Evolutionary conservation across 2,329 filamentous ascomycete species (phyloP).

Genomic region (Plectosphaerella sp.): DNA sequence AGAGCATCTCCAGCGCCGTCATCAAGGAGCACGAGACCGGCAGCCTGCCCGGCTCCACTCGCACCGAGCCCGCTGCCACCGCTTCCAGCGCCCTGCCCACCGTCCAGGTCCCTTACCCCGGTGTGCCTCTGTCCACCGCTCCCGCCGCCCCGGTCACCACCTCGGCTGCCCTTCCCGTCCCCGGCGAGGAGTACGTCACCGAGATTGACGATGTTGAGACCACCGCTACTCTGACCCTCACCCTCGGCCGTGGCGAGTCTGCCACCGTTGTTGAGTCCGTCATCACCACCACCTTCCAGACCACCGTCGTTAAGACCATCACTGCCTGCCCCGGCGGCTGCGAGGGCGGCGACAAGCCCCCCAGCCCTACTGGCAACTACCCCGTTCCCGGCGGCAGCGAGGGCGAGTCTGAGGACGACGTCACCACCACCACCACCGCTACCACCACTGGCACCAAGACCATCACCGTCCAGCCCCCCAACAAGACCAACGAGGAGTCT

Average conservation of each 20-base stretch:
- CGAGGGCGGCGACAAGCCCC: conserved; percentile 3
- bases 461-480: conserved; percentile 23
- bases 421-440: conserved; percentile 31
- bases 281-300: conserved; percentile 35
- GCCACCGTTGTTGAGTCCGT: conserved; percentile 34
- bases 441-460: conserved; percentile 30
- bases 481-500: conserved; percentile 13
- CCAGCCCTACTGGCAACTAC: conserved; percentile 4
- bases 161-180: conserved; percentile 11
- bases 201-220: conserved; percentile 11
- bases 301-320: conserved; percentile 24
- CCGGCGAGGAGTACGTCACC: conserved; percentile 16
- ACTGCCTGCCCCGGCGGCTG: conserved; percentile 9
- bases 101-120: conserved; percentile 3
- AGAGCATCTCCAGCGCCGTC: conserved; percentile 34
- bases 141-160: conserved; percentile 19
- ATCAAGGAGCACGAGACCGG: conserved; percentile 28
- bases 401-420: conserved; percentile 15
- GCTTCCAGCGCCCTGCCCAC: conserved; percentile 17
- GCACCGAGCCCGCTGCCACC: conserved; percentile 8
- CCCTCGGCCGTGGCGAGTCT: conserved; percentile 23
- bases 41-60: conserved; percentile 30
- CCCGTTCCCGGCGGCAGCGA: conserved; percentile 9
- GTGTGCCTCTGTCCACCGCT: conserved; percentile 26
- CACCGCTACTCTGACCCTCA: conserved; percentile 25